Conservation (phyloP, 2,329 filamentous ascomycete species). For the Alternaria sp. region DNA sequence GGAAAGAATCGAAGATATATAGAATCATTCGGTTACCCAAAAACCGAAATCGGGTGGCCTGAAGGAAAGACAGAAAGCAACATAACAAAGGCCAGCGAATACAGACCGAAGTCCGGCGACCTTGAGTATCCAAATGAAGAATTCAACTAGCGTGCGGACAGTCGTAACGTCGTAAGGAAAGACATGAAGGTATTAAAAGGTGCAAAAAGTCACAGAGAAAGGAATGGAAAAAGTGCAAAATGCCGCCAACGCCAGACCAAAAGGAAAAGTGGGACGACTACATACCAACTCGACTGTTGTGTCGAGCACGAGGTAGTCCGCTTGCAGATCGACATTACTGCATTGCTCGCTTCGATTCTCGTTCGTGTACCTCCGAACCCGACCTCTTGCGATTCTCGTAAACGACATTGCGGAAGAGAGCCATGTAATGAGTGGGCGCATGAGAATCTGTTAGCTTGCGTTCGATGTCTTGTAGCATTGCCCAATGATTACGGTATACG, state of each 20-base stretch:
- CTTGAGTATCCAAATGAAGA: not conserved
- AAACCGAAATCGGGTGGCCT: slow-evolving; percentile 6
- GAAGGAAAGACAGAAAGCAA: slow-evolving; percentile 3
- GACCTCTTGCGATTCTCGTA: slow-evolving; percentile 44
- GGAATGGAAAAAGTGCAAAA: slow-evolving; percentile 24
- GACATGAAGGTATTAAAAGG: slow-evolving; percentile 6
- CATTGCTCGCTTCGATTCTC: slow-evolving; percentile 41
- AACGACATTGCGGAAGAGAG: slow-evolving; percentile 33
- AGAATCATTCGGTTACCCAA: not conserved
- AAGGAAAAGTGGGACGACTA: slow-evolving; percentile 5
- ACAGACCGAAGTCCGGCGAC: slow-evolving; percentile 6
- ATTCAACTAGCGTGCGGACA: not conserved
- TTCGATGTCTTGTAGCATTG: slow-evolving; percentile 33
- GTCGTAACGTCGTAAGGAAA: slow-evolving; percentile 1
- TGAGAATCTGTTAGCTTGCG: slow-evolving; percentile 29
- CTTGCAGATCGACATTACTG: slow-evolving; percentile 9
- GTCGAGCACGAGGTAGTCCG: not conserved
- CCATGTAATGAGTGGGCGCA: slow-evolving; percentile 34
- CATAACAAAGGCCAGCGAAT: not conserved
- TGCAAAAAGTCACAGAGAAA: slow-evolving; percentile 12
- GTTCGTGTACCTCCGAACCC: slow-evolving; percentile 35
- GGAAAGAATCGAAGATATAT: not conserved
- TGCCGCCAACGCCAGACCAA: slow-evolving; percentile 22
- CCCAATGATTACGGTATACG: slow-evolving; percentile 40
- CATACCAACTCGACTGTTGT: not conserved